Percentiles rank a stretch among this genome's conserved stretches.
Conservation (phyloP, 768 basidiomycete species). For the Suillus lakei region DNA sequence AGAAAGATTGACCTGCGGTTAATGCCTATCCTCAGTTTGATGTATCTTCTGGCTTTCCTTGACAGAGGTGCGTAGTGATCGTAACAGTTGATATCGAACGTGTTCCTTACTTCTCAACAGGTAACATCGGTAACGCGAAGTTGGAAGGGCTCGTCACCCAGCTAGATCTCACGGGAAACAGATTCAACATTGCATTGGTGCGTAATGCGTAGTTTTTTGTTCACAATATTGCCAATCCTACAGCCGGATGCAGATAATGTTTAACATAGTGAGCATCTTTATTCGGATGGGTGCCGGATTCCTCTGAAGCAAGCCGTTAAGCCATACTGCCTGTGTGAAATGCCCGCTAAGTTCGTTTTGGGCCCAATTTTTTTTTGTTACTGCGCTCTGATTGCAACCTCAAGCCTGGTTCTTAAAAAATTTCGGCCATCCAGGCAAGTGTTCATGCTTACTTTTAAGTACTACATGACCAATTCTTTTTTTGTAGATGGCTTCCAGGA, state of each 20-base stretch:
- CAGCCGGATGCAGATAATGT: conserved; percentile 54
- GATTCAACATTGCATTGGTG: conserved; percentile 69
- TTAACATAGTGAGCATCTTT: conserved; percentile 55
- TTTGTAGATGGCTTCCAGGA: conserved; percentile 63
- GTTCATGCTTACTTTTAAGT: conserved; percentile 20
- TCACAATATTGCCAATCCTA: background rate
- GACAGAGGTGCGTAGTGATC: conserved; percentile 50
- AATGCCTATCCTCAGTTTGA: conserved; percentile 58
- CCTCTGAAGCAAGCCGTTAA: background rate
- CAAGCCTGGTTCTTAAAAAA: conserved; percentile 53
- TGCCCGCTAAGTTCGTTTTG: conserved; percentile 62
- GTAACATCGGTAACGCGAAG: conserved; percentile 56
- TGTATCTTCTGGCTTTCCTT: conserved; percentile 66
- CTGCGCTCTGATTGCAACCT: background rate
- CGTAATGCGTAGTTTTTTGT: conserved; percentile 35
- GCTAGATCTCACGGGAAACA: conserved; percentile 56
- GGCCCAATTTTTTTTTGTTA: background rate
- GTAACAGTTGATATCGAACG: background rate
- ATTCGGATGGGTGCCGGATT: background rate
- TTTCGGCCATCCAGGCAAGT: conserved; percentile 62
- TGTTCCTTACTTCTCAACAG: background rate
- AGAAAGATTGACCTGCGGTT: conserved; percentile 59
- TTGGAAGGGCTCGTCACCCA: conserved; percentile 61
- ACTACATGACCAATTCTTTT: background rate
- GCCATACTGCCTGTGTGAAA: conserved; percentile 51